These are phyloP conservation scores for Paecilomyces niveus DNA, from an alignment of 2,329 filamentous ascomycete species.

Conservation along the genomic window DNA sequence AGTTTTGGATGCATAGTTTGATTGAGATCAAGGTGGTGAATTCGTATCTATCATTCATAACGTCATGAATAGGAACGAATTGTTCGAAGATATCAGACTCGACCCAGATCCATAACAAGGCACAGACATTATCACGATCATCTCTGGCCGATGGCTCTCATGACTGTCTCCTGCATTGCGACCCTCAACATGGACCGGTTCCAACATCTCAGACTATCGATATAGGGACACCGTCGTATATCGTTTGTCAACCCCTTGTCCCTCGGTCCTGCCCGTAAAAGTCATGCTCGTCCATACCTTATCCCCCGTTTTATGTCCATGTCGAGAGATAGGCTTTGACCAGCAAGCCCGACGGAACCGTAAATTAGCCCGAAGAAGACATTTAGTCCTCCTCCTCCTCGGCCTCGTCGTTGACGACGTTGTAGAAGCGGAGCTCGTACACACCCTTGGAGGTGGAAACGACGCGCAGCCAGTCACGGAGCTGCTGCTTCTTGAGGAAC, in stretches of 20 bases:
- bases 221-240: neutral
- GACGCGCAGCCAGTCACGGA: conserved; percentile 99
- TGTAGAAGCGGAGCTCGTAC: conserved; percentile 99
- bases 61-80: conserved; percentile 20
- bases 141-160: neutral
- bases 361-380: conserved; percentile 10
- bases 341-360: neutral
- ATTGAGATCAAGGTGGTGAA: conserved; percentile 12
- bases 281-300: neutral
- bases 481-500: conserved; percentile 99
- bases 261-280: neutral
- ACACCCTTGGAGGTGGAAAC: conserved; percentile 97
- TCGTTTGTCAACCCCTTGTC: neutral
- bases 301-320: neutral
- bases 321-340: neutral
- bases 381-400: conserved; percentile 98
- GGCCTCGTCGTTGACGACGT: conserved; percentile 96
- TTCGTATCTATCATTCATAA: conserved; percentile 24
- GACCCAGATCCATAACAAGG: neutral
- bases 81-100: neutral
- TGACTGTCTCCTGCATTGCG: neutral
- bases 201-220: neutral
- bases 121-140: neutral
- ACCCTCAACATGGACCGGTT: neutral
- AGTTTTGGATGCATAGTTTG: too few species aligned